phyloP scores from a whole-genome alignment of 208 protist genomes.

The Wallacemonas sp. region DNA sequence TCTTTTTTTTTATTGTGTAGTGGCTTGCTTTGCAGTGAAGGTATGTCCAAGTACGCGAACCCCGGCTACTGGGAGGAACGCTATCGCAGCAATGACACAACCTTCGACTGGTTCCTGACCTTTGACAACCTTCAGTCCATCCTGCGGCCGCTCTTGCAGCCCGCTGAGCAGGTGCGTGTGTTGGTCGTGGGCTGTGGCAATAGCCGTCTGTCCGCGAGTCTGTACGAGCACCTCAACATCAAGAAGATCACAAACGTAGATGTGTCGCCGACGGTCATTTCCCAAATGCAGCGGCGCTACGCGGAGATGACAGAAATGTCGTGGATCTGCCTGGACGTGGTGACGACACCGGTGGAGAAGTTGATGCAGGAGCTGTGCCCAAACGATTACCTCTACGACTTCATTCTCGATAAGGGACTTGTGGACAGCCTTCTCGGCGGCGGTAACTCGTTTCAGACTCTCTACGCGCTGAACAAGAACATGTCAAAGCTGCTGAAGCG shows the following conservation, averaged over 20 bases:
- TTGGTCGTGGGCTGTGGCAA: constrained; percentile 91
- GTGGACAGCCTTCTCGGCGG: constrained; percentile 86
- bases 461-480: constrained; percentile 88
- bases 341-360: constrained; percentile 78
- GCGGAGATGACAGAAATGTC: constrained; percentile 85
- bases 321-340: constrained; percentile 81
- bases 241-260: constrained; percentile 91
- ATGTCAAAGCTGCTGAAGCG: constrained; percentile 87
- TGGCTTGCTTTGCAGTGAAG: too few relatives aligned
- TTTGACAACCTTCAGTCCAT: constrained; percentile 87
- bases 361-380: constrained; percentile 75
- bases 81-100: constrained; percentile 91
- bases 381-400: constrained; percentile 82
- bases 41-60: constrained; percentile 91
- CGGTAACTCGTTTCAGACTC: constrained; percentile 87
- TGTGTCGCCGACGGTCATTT: constrained; percentile 85
- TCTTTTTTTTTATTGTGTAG: constrained; percentile 14
- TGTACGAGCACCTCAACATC: constrained; percentile 86
- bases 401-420: constrained; percentile 90
- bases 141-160: constrained; percentile 68
- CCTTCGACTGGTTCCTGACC: constrained; percentile 91
- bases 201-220: constrained; percentile 69
- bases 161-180: constrained; percentile 75
- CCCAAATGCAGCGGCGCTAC: constrained; percentile 86
- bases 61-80: constrained; percentile 92